Base-by-base conservation (phyloP, 1,284 basidiomycete species). In the Tylopilus orsonianus region DNA sequence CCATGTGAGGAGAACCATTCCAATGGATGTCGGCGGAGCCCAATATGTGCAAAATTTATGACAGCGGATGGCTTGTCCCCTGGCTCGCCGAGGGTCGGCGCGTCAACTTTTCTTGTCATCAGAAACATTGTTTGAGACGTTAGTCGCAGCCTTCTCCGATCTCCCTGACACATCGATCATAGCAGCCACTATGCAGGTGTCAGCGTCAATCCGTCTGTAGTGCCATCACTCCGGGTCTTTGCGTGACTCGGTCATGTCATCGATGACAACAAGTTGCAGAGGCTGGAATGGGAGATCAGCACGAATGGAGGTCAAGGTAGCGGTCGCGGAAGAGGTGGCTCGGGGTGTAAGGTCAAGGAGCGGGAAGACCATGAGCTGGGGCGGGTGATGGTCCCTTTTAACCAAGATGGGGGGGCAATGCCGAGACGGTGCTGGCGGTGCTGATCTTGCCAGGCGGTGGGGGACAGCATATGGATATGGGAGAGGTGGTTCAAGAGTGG, bases 391-490 rank as follows among this genome's bases (percentile, higher is more conserved):
- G 8, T 26, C 24, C 24, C 24, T 26, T 26, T 26, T n/a, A 5
- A 26, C 10, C 1, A 32, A 32, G 6, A 32, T 7, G 32, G 35
- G 35, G 44, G 24, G 27, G 40, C 32, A 34, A 16, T 30, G 34
- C 24, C 8, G 36, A 27, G 29, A n/a, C 35, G 19, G n/a, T 29
- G 41, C 24, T 24, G 33, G 47, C 46, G 36, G 48, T 55, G 50
- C 35, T 46, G 44, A 47, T 46, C 30, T 26, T 12, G 36, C 22
- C 36, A 20, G 10, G 36, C 20, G 35, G 36, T 8, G 41, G 22
- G 43, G 5, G 26, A 43, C 35, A 43, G 41, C 41, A 24, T 43
- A n/a, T n/a, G n/a, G n/a, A n/a, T 9, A 26, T 37, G 18, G 6
- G 9, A 22, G 16, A 30, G 8, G 14, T 8, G 29, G 13, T 13